Conservation (phyloP, 331 rosid genomes). For the Rosa hybrid region DNA sequence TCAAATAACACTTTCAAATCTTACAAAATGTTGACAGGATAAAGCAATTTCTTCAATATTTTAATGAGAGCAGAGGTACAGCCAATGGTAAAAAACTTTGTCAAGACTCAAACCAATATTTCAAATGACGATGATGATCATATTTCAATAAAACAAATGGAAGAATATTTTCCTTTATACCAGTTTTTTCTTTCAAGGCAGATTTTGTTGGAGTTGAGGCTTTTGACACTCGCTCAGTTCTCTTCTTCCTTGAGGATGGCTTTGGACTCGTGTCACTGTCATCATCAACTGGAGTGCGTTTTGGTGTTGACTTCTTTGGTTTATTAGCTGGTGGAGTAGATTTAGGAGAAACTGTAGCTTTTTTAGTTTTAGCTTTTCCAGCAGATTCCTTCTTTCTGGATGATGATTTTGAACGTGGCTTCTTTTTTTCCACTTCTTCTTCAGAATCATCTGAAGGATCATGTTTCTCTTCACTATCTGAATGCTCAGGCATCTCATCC, state of each 20-base stretch:
- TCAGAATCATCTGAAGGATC: constrained; percentile 80
- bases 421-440: constrained; percentile 48
- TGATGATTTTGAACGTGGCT: constrained; percentile 45
- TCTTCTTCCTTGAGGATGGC: constrained; percentile 85
- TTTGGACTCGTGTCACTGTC: constrained; percentile 70
- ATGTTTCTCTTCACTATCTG: constrained; percentile 64
- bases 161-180: constrained; percentile 35
- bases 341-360: constrained; percentile 44
- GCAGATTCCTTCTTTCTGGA: constrained; percentile 65
- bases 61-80: background rate
- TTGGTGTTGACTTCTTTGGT: constrained; percentile 51
- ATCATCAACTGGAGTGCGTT: constrained; percentile 51
- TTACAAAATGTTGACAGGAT: background rate
- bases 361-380: constrained; percentile 56
- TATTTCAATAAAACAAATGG: background rate
- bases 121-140: background rate
- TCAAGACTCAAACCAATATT: background rate
- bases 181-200: constrained; percentile 68
- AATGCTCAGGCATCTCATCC: constrained; percentile 61
- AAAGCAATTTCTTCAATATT: background rate
- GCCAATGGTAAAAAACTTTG: background rate
- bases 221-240: constrained; percentile 54
- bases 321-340: constrained; percentile 53
- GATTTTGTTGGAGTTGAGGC: constrained; percentile 49
- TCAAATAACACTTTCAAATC: background rate